Evolutionary conservation across 2,329 filamentous ascomycete species (phyloP).

Genomic region (Clarireedia sp.): DNA sequence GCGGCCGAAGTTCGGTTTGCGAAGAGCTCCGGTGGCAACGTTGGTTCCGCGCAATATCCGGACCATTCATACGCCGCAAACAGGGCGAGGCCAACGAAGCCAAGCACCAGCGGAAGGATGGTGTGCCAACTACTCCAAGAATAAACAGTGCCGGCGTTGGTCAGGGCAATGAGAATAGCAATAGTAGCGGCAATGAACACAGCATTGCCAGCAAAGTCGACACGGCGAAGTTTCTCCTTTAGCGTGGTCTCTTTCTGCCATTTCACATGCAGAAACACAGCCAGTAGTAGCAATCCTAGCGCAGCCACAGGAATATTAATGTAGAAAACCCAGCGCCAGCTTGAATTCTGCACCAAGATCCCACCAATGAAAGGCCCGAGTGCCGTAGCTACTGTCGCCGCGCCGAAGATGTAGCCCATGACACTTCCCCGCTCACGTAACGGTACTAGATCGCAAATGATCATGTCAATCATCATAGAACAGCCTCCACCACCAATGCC

Average conservation of each 20-base stretch:
- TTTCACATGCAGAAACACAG: conserved; percentile 9
- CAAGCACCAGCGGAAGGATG: conserved; percentile 30
- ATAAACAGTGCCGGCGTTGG: conserved; percentile 33
- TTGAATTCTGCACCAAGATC: conserved; percentile 32
- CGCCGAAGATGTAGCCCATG: not conserved
- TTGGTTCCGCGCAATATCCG: conserved; percentile 7
- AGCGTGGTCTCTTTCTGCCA: conserved; percentile 4
- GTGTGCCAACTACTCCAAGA: conserved; percentile 7
- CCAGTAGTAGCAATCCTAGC: not conserved
- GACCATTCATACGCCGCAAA: conserved; percentile 19
- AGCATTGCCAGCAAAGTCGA: conserved; percentile 54
- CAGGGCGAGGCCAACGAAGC: conserved; percentile 26
- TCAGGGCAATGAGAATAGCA: conserved; percentile 50
- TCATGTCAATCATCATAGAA: not conserved
- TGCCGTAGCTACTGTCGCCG: not conserved
- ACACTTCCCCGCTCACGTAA: not conserved
- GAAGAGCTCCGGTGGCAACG: conserved; percentile 8
- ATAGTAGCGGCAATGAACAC: conserved; percentile 49
- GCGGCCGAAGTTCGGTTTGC: conserved; percentile 3
- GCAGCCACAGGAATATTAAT: conserved; percentile 15
- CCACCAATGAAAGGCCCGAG: conserved; percentile 35
- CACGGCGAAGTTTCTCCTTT: conserved; percentile 33
- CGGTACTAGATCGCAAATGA: not conserved
- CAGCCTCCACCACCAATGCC: not conserved
- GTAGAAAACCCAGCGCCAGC: conserved; percentile 31